These are phyloP conservation scores for Coemansia sp. DNA, from an alignment of 371 early-diverging fungal genomes.

Conservation along the genomic window DNA sequence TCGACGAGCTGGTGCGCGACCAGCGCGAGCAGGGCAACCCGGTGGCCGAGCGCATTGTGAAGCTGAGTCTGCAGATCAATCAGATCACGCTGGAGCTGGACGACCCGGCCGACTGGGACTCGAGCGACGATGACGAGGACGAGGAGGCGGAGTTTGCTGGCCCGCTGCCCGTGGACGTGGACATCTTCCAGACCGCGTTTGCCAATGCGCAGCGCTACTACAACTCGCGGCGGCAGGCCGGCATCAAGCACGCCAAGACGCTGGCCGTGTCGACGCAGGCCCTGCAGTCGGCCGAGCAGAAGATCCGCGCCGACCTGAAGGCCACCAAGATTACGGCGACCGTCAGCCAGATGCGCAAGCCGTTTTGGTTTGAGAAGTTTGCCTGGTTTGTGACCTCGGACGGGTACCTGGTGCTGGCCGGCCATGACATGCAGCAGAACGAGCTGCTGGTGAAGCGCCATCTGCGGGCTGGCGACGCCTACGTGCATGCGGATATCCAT, in stretches of 20 bases:
- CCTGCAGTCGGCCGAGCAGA: constrained; percentile 85
- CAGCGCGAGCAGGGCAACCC: constrained; percentile 79
- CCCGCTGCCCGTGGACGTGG: constrained; percentile 72
- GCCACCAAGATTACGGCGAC: constrained; percentile 66
- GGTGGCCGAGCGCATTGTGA: constrained; percentile 72
- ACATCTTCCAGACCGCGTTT: constrained; percentile 82
- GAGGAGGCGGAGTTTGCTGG: constrained; percentile 21
- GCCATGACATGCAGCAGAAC: constrained; percentile 97
- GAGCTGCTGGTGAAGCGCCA: constrained; percentile 94
- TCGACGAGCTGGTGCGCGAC: constrained; percentile 80
- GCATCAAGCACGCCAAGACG: constrained; percentile 88
- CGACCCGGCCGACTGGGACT: constrained; percentile 46
- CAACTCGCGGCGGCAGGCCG: constrained; percentile 77
- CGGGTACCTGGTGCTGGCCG: constrained; percentile 93
- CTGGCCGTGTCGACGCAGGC: constrained; percentile 80
- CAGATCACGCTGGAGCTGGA: constrained; percentile 66
- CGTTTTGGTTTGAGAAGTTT: constrained; percentile 99
- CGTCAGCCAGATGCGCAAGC: constrained; percentile 79
- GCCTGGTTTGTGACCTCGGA: constrained; percentile 97
- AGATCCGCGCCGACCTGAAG: constrained; percentile 80
- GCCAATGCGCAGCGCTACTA: constrained; percentile 94
- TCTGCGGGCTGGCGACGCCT: constrained; percentile 80
- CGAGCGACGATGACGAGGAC: constrained; percentile 47
- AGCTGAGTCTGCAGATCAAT: constrained; percentile 72
- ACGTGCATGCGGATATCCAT: constrained; percentile 96